A percentile compares a stretch with the other conserved stretches of the same genome.
Evolutionary conservation across 2,329 filamentous ascomycete genomes (phyloP).

Genomic region (Penicillium sp.): DNA sequence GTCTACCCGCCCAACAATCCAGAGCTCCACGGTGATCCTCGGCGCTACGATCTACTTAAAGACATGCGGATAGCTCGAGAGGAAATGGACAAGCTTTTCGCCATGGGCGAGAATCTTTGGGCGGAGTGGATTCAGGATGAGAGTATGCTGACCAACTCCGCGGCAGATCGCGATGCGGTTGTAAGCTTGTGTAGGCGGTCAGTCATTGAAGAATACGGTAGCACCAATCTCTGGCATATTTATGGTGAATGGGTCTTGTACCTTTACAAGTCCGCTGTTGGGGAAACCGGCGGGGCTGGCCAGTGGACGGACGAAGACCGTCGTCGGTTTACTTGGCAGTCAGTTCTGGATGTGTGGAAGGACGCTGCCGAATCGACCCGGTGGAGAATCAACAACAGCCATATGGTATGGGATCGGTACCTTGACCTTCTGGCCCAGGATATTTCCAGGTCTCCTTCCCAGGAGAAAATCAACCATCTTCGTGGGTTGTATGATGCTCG

Average conservation of each 20-base stretch:
- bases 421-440: slow-evolving; percentile 57
- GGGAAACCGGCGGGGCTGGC: slow-evolving; percentile 31
- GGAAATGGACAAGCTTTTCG: slow-evolving; percentile 62
- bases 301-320: slow-evolving; percentile 59
- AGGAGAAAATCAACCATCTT: slow-evolving; percentile 52
- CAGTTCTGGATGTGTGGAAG: slow-evolving; percentile 58
- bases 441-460: slow-evolving; percentile 48
- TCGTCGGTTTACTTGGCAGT: slow-evolving; percentile 57
- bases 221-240: slow-evolving; percentile 61
- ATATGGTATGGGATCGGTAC: slow-evolving; percentile 63
- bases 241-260: slow-evolving; percentile 63
- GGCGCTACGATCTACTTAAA: slow-evolving; percentile 47
- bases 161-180: slow-evolving; percentile 59
- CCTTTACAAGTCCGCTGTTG: slow-evolving; percentile 55
- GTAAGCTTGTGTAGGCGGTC: slow-evolving; percentile 62
- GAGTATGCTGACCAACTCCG: slow-evolving; percentile 55
- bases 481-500: slow-evolving; percentile 55
- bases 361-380: slow-evolving; percentile 58
- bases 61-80: slow-evolving; percentile 53
- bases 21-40: slow-evolving; percentile 46
- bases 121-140: slow-evolving; percentile 65
- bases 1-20: slow-evolving; percentile 48
- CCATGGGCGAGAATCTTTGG: slow-evolving; percentile 65
- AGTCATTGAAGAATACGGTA: slow-evolving; percentile 62
- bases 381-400: slow-evolving; percentile 62